phyloP scores from a whole-genome alignment of 2,329 filamentous ascomycete genomes.

The Trichoderma asperellum region DNA sequence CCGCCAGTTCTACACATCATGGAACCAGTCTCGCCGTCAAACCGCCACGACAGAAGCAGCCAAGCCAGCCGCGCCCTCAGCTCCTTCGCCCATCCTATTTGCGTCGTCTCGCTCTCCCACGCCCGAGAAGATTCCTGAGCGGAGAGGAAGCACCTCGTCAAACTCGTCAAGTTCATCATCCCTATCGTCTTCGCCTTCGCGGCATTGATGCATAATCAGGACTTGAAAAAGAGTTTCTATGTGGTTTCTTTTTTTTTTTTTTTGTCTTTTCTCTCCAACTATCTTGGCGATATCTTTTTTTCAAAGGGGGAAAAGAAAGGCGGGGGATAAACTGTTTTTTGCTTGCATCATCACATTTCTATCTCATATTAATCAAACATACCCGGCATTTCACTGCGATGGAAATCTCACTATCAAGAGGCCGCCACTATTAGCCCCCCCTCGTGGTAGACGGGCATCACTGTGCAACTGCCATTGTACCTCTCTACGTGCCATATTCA shows the following conservation, averaged over 20 bases:
- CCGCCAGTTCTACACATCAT: slow-evolving; percentile 64
- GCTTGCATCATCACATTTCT: not conserved
- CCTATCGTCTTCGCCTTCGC: not conserved
- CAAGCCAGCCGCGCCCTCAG: slow-evolving; percentile 32
- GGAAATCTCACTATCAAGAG: not conserved
- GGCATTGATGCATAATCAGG: not conserved
- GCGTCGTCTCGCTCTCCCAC: slow-evolving; percentile 36
- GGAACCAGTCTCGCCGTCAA: slow-evolving; percentile 54
- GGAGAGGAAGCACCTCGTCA: slow-evolving; percentile 37
- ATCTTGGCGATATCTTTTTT: not conserved
- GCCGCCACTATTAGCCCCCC: not conserved
- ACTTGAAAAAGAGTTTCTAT: not conserved
- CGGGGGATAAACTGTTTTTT: not conserved
- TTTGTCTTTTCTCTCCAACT: not conserved
- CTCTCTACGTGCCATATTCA: not conserved
- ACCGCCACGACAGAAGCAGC: slow-evolving; percentile 31
- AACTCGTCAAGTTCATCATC: slow-evolving; percentile 8
- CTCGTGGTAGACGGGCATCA: not conserved
- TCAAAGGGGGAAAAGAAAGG: not conserved
- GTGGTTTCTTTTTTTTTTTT: not conserved
- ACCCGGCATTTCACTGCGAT: not conserved
- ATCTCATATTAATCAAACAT: slow-evolving; percentile 19
- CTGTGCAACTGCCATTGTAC: not conserved
- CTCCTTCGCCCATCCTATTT: slow-evolving; percentile 5
- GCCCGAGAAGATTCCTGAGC: slow-evolving; percentile 49